phyloP scores from a whole-genome alignment of 192 early-diverging fungal genomes.

The Kickxella alabastrina region DNA sequence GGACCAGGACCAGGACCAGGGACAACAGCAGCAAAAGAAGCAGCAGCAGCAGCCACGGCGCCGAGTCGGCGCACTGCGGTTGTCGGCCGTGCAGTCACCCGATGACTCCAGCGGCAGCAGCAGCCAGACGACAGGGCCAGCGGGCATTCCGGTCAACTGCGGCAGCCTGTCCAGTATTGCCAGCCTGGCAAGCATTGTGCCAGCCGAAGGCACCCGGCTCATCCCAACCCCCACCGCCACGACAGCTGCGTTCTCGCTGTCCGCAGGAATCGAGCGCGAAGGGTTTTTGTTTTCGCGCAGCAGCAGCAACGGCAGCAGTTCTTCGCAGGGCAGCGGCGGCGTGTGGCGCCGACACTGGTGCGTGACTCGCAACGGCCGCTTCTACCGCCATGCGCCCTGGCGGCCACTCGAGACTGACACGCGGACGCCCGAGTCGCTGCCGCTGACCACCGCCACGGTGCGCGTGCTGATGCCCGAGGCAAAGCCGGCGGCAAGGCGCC shows the following conservation, averaged over 20 bases:
- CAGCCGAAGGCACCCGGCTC: neutral
- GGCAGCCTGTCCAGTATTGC: conserved; percentile 4
- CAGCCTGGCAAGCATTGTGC: neutral
- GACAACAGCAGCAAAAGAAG: too few species aligned
- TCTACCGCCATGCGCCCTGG: conserved; percentile 17
- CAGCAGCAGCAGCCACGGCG: neutral
- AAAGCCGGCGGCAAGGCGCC: conserved; percentile 43
- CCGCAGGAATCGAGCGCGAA: conserved; percentile 15
- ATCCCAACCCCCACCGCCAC: neutral
- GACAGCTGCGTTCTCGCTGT: neutral
- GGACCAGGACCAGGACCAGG: too few species aligned
- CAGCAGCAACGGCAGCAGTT: conserved; percentile 2
- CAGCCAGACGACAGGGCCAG: neutral
- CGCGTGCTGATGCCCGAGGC: conserved; percentile 26
- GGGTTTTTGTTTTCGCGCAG: conserved; percentile 36
- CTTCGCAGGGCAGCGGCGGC: conserved; percentile 1
- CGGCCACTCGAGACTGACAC: neutral
- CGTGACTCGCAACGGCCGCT: conserved; percentile 31
- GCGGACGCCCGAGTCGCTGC: conserved; percentile 18
- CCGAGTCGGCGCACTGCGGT: conserved; percentile 16
- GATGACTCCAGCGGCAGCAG: neutral
- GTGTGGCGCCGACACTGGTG: conserved; percentile 51
- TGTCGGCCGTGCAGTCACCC: conserved; percentile 22
- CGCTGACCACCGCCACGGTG: conserved; percentile 35
- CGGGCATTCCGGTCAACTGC: neutral